Percentiles rank a stretch among this genome's conserved stretches.
These are phyloP conservation scores for Tolypocladium amazonense DNA, from an alignment of 2,329 filamentous ascomycete species.

Conservation along the genomic window DNA sequence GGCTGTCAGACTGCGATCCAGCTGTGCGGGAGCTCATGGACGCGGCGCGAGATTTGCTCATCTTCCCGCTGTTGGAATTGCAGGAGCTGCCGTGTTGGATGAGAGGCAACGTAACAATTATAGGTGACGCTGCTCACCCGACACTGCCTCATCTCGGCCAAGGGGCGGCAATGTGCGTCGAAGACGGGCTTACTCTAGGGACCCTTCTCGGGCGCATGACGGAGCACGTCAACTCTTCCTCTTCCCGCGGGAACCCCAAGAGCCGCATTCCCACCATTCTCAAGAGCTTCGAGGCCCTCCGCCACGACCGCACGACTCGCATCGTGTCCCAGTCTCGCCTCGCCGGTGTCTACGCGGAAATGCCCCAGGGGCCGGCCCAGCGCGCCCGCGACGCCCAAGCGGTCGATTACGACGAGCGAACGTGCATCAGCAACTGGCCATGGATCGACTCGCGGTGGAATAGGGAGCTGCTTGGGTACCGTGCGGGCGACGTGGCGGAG, in stretches of 20 bases:
- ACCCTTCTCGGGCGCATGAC: slow-evolving; percentile 14
- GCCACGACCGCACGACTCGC: slow-evolving; percentile 1
- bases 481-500: too few relatives aligned
- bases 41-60: too few relatives aligned
- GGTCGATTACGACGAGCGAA: slow-evolving; percentile 1
- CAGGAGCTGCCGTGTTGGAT: too few relatives aligned
- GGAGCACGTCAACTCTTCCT: background rate
- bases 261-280: background rate
- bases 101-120: too few relatives aligned
- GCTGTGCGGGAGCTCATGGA: too few relatives aligned
- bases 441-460: slow-evolving; percentile 7
- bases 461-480: slow-evolving; percentile 1
- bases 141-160: too few relatives aligned
- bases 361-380: slow-evolving; percentile 1
- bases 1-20: too few relatives aligned
- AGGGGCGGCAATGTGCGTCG: too few relatives aligned
- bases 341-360: slow-evolving; percentile 3
- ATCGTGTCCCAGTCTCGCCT: slow-evolving; percentile 4
- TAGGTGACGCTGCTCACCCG: too few relatives aligned
- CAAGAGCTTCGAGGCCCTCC: slow-evolving; percentile 2
- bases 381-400: slow-evolving; percentile 5
- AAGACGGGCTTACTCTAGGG: slow-evolving; percentile 12
- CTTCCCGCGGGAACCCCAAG: background rate
- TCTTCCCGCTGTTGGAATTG: too few relatives aligned
- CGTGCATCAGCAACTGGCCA: slow-evolving; percentile 4